Base-by-base conservation (phyloP, 2,329 filamentous ascomycete genomes). In the Sarocladium strictum region DNA sequence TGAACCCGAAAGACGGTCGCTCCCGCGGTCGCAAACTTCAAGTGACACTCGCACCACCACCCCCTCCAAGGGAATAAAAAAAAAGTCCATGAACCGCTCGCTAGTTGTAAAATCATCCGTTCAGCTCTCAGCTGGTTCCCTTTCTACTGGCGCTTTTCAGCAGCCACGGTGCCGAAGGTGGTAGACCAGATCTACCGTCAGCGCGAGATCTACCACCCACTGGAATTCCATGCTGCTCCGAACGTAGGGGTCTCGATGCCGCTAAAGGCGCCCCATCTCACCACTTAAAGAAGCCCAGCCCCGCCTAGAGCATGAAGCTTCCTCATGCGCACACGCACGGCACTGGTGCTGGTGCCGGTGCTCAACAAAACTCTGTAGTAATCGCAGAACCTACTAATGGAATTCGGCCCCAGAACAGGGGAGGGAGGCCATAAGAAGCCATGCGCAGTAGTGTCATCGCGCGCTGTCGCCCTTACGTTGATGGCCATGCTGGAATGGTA, bases 191-290 rank as follows among this genome's bases (percentile, higher is more conserved):
- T 43, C 40, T 43, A 21, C 40, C 40, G n/a, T n/a, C n/a, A n/a
- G n/a, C n/a, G 21, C 40, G n/a, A 4, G 40, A 43, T 43, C 40
- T 14, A 15, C 40, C 40, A 43, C 40, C 40, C n/a, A 19, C 21
- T 47, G 43, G 43, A 27, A 47, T 27, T 47, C 43, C 43, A 47
- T 23, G 23, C 14, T 27, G 23, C 24, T 27, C 47, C 47, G 27
- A 51, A 35, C 17, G 47, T 29, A 51, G 47, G 47, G 47, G 47
- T 51, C 17, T 35, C n/a, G 27, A 35, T 33, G 47, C 47, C 47
- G 17, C 47, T 51, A 51, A 51, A 12, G 21, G 23, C 23, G 6
- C 43, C 5, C 43, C 27, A n/a, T n/a, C 11, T 12, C 27, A 27
- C 5, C 10, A 29, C 5, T 29, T 19, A 27, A 15, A 19, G 7